Evolutionary conservation across 2,329 filamentous ascomycete genomes (phyloP).

Genomic region (Parafenestella ontariensis): DNA sequence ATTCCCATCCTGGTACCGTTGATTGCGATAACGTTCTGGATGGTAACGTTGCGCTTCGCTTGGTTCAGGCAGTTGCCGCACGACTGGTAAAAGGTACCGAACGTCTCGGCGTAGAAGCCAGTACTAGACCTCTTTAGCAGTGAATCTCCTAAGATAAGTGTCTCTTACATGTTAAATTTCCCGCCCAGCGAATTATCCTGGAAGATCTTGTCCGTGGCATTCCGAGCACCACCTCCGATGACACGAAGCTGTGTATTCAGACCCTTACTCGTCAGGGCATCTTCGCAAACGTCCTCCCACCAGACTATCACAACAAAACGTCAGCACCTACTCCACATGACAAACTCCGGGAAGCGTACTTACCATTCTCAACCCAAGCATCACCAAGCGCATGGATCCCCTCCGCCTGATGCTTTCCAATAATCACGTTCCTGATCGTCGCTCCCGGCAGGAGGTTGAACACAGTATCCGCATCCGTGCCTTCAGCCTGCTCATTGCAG

Average conservation of each 20-base stretch:
- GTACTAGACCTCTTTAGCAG: no score
- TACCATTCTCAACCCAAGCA: slow-evolving; percentile 38
- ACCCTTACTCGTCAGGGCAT: slow-evolving; percentile 32
- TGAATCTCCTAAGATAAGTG: no score
- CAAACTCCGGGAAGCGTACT: background rate
- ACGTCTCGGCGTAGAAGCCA: slow-evolving; percentile 31
- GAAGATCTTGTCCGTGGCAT: slow-evolving; percentile 34
- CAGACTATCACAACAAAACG: slow-evolving; percentile 18
- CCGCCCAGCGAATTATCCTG: slow-evolving; percentile 22
- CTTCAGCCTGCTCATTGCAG: slow-evolving; percentile 35
- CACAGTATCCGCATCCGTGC: slow-evolving; percentile 33
- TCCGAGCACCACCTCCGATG: slow-evolving; percentile 36
- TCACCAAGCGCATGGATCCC: slow-evolving; percentile 35
- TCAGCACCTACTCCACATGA: background rate
- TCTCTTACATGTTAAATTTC: slow-evolving; percentile 15
- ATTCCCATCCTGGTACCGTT: slow-evolving; percentile 37
- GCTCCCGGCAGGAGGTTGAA: slow-evolving; percentile 32
- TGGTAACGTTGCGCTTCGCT: slow-evolving; percentile 35
- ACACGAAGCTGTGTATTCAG: slow-evolving; percentile 36
- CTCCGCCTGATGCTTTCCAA: slow-evolving; percentile 35
- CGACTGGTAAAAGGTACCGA: slow-evolving; percentile 35
- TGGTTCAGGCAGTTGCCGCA: slow-evolving; percentile 38
- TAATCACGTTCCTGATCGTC: slow-evolving; percentile 31
- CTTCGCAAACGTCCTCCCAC: slow-evolving; percentile 38
- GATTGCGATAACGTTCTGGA: slow-evolving; percentile 33